Conservation (phyloP, 225 moss, liverwort and hornwort species). For the Bryum argenteum region DNA sequence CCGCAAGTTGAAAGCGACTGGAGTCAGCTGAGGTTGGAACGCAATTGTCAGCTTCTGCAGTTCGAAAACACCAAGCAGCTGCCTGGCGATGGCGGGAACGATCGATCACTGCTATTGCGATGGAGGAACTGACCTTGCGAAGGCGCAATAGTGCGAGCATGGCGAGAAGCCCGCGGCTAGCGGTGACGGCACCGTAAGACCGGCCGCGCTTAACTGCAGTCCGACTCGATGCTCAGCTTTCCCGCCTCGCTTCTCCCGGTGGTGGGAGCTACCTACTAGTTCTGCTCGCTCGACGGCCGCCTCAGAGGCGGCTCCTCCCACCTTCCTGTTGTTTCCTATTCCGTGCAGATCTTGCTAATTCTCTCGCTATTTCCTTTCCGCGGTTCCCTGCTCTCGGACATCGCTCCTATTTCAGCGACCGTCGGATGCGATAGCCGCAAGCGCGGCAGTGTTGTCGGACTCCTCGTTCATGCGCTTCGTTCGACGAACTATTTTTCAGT, state of each 20-base stretch:
- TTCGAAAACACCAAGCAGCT: background rate
- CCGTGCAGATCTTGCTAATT: too few species aligned
- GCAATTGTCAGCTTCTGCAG: background rate
- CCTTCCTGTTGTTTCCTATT: too few species aligned
- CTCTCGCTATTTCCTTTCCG: slow-evolving; percentile 32
- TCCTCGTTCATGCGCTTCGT: too few species aligned
- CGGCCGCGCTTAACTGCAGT: slow-evolving; percentile 53
- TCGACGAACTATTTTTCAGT: slow-evolving; percentile 10
- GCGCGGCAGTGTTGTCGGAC: too few species aligned
- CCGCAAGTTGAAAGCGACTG: slow-evolving; percentile 16
- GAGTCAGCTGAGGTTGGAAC: slow-evolving; percentile 5
- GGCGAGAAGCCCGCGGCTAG: slow-evolving; percentile 47
- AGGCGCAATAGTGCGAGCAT: background rate
- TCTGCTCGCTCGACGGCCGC: slow-evolving; percentile 11
- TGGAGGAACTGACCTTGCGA: background rate
- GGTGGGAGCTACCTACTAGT: background rate
- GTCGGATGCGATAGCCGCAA: too few species aligned
- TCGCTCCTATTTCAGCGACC: too few species aligned
- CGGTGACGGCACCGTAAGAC: slow-evolving; percentile 51
- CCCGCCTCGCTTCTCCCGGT: slow-evolving; percentile 17
- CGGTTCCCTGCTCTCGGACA: slow-evolving; percentile 41
- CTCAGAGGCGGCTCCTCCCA: background rate
- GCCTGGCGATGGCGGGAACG: slow-evolving; percentile 20
- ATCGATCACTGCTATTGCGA: background rate
- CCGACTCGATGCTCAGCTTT: slow-evolving; percentile 37